These are phyloP conservation scores for Blastobotrys ciferrii DNA, from an alignment of 1,139 yeast species.

Conservation along the genomic window DNA sequence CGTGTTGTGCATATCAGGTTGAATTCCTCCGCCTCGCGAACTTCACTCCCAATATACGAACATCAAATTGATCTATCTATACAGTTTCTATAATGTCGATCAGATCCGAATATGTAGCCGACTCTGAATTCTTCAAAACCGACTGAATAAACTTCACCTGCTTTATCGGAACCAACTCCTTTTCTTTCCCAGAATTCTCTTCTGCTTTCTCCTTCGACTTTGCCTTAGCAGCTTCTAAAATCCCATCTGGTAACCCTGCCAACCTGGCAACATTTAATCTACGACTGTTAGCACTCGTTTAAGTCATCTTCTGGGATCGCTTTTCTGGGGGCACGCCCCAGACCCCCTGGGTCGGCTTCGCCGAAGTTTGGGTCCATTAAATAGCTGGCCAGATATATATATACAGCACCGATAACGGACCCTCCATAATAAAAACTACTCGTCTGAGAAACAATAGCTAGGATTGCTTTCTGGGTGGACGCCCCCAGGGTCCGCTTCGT, in stretches of 20 bases:
- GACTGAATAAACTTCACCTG: background rate
- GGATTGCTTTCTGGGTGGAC: too few relatives aligned
- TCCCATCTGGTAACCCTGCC: slow-evolving; percentile 35
- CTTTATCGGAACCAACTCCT: background rate
- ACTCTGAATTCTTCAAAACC: background rate
- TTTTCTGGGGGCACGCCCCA: too few relatives aligned
- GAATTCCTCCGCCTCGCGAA: too few relatives aligned
- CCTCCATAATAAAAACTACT: too few relatives aligned
- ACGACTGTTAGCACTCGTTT: background rate
- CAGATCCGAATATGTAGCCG: background rate
- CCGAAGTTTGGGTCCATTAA: too few relatives aligned
- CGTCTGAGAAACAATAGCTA: too few relatives aligned
- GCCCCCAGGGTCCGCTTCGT: too few relatives aligned
- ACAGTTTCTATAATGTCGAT: slow-evolving; percentile 6
- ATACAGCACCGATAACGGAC: too few relatives aligned
- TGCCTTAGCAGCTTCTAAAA: slow-evolving; percentile 30
- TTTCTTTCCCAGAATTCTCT: background rate
- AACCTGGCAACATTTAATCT: slow-evolving; percentile 38
- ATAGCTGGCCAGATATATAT: too few relatives aligned
- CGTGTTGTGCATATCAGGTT: background rate
- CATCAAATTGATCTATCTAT: background rate
- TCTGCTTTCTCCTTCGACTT: slow-evolving; percentile 15
- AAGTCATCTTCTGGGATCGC: too few relatives aligned
- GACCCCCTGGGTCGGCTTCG: too few relatives aligned
- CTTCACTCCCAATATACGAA: background rate